A percentile compares a stretch with the other conserved stretches of the same genome.
phyloP scores from a whole-genome alignment of 2,329 filamentous ascomycete species.

The Akanthomyces dipterigenus region DNA sequence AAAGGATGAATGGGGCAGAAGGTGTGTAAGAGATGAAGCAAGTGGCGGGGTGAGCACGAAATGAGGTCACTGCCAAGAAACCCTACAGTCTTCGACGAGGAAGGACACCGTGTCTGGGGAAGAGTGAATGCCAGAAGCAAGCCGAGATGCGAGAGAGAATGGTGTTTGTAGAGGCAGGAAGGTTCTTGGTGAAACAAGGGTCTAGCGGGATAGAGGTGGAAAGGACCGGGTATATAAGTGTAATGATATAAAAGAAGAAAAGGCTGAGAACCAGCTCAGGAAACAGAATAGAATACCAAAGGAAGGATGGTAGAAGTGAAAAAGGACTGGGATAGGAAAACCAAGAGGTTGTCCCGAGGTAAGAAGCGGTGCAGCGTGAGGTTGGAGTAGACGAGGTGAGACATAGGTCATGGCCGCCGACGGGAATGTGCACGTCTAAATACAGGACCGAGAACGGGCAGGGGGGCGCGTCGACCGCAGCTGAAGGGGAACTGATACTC shows the following conservation, averaged over 20 bases:
- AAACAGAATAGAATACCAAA: constrained; percentile 1
- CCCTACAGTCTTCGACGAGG: neutral
- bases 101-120: neutral
- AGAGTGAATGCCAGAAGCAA: neutral
- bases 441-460: constrained; percentile 3
- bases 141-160: neutral
- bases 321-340: neutral
- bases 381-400: constrained; percentile 5
- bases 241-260: neutral
- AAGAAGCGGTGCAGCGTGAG: constrained; percentile 1
- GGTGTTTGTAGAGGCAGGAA: neutral
- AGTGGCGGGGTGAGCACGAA: neutral
- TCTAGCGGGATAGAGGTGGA: neutral
- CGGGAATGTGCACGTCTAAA: constrained; percentile 18
- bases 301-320: constrained; percentile 6
- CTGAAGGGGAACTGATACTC: neutral
- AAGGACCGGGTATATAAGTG: neutral
- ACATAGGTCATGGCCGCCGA: constrained; percentile 2
- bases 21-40: neutral
- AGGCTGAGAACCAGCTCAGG: constrained; percentile 1
- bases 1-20: neutral
- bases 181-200: neutral
- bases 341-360: neutral
- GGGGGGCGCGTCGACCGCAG: neutral
- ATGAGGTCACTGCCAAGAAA: neutral